phyloP scores from a whole-genome alignment of 441 rosid genomes.

The Arabidopsis hybrid region DNA sequence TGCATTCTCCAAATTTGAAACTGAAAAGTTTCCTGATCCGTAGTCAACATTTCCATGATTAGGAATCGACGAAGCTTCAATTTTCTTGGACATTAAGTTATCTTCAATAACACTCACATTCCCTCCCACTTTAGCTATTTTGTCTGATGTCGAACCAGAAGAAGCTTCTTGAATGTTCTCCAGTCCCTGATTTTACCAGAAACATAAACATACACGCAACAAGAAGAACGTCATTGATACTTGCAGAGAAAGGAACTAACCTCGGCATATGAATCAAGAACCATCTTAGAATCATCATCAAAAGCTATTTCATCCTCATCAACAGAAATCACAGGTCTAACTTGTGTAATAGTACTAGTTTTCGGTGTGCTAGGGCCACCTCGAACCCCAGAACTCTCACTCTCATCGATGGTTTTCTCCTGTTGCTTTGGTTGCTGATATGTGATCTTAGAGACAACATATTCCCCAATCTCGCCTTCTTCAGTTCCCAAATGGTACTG shows the following conservation, averaged over 20 bases:
- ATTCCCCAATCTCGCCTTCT: conserved; percentile 80
- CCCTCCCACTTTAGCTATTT: conserved; percentile 69
- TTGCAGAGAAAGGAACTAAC: conserved; percentile 28
- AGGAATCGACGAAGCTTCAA: conserved; percentile 33
- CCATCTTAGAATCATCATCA: conserved; percentile 39
- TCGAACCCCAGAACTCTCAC: conserved; percentile 47
- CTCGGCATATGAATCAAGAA: conserved; percentile 35
- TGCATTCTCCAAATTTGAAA: conserved; percentile 64
- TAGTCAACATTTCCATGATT: no score
- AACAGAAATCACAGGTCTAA: conserved; percentile 45
- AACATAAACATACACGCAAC: neutral
- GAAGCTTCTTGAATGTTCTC: conserved; percentile 44
- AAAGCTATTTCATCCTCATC: conserved; percentile 48
- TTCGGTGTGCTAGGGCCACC: conserved; percentile 72
- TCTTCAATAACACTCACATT: conserved; percentile 48
- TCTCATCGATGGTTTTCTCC: conserved; percentile 44
- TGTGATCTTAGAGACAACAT: conserved; percentile 76
- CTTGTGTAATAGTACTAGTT: conserved; percentile 62
- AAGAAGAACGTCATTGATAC: neutral
- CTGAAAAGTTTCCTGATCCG: conserved; percentile 2
- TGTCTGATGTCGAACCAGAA: conserved; percentile 47
- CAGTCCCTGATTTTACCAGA: conserved; percentile 45
- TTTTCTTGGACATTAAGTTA: conserved; percentile 59
- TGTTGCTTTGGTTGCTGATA: conserved; percentile 65
- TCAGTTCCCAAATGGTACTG: conserved; percentile 87